phyloP scores from a whole-genome alignment of 805 yeast species.

The Wickerhamomyces hampshirensis region DNA sequence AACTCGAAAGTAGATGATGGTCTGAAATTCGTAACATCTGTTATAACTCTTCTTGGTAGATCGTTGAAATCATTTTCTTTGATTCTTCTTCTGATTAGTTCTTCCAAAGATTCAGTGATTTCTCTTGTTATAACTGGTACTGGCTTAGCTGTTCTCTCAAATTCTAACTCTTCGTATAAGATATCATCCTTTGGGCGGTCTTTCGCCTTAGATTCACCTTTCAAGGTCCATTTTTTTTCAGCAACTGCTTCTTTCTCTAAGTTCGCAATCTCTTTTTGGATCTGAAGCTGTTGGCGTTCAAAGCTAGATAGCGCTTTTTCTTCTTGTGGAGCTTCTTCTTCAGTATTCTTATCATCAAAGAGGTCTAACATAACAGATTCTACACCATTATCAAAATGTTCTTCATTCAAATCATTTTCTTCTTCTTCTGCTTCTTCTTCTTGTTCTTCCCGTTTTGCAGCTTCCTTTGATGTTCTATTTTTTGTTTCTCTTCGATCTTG shows the following conservation, averaged over 20 bases:
- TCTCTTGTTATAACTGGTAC: slow-evolving; percentile 93
- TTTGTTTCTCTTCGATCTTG: slow-evolving; percentile 23
- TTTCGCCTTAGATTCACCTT: slow-evolving; percentile 82
- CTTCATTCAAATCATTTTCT: slow-evolving; percentile 44
- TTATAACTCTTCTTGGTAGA: slow-evolving; percentile 64
- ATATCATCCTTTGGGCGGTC: slow-evolving; percentile 84
- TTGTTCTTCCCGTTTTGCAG: slow-evolving; percentile 1
- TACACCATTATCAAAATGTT: slow-evolving; percentile 58
- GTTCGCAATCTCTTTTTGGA: slow-evolving; percentile 71
- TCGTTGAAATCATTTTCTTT: slow-evolving; percentile 77
- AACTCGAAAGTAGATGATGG: slow-evolving; percentile 55
- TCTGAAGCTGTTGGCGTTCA: slow-evolving; percentile 74
- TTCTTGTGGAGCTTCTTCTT: slow-evolving; percentile 34
- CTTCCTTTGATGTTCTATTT: slow-evolving; percentile 6
- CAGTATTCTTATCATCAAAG: slow-evolving; percentile 40
- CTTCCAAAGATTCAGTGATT: slow-evolving; percentile 81
- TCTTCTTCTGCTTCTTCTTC: slow-evolving; percentile 14
- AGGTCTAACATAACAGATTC: slow-evolving; percentile 41
- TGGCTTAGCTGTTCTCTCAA: slow-evolving; percentile 91
- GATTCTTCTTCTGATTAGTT: slow-evolving; percentile 80
- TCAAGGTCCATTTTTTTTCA: slow-evolving; percentile 89
- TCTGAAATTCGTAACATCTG: slow-evolving; percentile 60
- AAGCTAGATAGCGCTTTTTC: slow-evolving; percentile 57
- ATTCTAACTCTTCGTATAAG: slow-evolving; percentile 75
- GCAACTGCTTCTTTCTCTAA: slow-evolving; percentile 86